Evolutionary conservation across 495 filamentous ascomycete species (phyloP).

Genomic region (Aspergillus steynii): DNA sequence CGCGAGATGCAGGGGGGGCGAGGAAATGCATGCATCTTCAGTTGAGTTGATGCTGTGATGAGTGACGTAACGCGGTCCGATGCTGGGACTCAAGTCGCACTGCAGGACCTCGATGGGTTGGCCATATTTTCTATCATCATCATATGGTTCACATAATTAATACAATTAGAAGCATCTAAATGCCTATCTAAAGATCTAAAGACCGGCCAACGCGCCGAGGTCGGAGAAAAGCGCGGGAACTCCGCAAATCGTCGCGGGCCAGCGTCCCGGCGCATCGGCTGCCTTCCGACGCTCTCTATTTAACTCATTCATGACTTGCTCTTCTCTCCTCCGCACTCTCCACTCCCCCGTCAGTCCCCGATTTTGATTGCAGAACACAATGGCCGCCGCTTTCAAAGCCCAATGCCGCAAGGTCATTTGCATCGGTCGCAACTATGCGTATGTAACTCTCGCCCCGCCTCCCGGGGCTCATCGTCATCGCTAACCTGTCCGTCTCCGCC

Average conservation of each 20-base stretch:
- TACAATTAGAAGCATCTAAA: too few species aligned
- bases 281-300: constrained; percentile 9
- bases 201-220: not conserved
- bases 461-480: constrained; percentile 9
- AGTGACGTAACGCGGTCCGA: not conserved
- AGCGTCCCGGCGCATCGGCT: constrained; percentile 23
- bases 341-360: not conserved
- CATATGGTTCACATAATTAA: too few species aligned
- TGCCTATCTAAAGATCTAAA: not conserved
- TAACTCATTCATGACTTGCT: constrained; percentile 7
- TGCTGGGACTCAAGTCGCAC: not conserved
- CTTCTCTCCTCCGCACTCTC: constrained; percentile 3
- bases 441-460: constrained; percentile 33
- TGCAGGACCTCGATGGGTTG: too few species aligned
- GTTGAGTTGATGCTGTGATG: not conserved
- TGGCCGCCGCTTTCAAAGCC: constrained; percentile 41
- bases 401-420: constrained; percentile 89
- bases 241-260: constrained; percentile 5
- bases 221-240: not conserved
- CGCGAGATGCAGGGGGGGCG: not conserved
- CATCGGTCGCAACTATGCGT: constrained; percentile 98
- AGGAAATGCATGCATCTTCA: not conserved
- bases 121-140: too few species aligned
- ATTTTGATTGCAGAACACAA: constrained; percentile 17
- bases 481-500: not conserved